Evolutionary conservation across 2,329 filamentous ascomycete species (phyloP), one percentile per base, ranked within the genome.

Genomic region (Penicillium glabrum): DNA sequence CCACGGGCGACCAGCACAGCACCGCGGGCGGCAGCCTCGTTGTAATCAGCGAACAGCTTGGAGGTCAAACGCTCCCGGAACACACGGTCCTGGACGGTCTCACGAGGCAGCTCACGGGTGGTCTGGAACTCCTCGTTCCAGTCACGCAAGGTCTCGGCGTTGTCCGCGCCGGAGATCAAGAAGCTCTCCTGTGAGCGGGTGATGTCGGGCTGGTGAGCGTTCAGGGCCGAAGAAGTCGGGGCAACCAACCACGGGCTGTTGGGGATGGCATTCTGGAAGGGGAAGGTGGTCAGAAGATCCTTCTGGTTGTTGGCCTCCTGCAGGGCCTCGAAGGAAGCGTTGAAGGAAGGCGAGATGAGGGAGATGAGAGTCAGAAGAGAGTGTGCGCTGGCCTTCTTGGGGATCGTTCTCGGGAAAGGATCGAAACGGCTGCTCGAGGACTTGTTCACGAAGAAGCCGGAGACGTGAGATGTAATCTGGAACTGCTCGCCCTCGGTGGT

Each of bases 111-210:
- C 75, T 99, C 95, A 68, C 91, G 88, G 11, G 95, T 96, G 2
- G 93, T 96, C 75, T 99, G 95, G 72, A 99, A 96, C 72, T 99
- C 95, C 75, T 99, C 95, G 68, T 99, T 99, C 93, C 96, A 99
- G 75, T 99, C 95, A 57, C 95, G 87, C 61, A 99, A 81, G 5
- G 92, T 96, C 71, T 99, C 95, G 0, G 91, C 91, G 72, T 93
- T 96, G 69, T 99, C 95, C 26, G 93, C 88, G 29, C 96, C 96
- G 21, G 90, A 86, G 58, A 98, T 87, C 58, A 99, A 80, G 72
- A 91, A 97, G 48, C 89, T 90, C 80, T 99, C 95, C 77, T 99
- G 95, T 23, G 93, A 90, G 54, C 96, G 86, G 23, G 93, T 91
- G 60, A 92, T 84, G 72, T 99, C 95, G 24, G 93, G 75, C 68